phyloP scores from a whole-genome alignment of 495 filamentous ascomycete species.

The Pyronema omphalodes region DNA sequence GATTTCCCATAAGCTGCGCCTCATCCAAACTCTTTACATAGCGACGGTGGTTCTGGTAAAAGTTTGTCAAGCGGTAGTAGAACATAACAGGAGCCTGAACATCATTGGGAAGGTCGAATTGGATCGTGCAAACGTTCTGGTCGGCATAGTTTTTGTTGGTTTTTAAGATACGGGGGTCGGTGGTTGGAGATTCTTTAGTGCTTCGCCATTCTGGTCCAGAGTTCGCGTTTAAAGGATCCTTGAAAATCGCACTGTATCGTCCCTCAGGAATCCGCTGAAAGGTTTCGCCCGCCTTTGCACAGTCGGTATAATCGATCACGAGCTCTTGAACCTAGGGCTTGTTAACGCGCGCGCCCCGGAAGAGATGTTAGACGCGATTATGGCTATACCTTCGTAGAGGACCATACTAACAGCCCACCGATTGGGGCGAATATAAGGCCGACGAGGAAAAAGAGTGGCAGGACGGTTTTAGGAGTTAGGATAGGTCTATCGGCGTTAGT shows the following conservation, averaged over 20 bases:
- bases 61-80: constrained; percentile 92
- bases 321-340: constrained; percentile 54
- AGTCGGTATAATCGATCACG: constrained; percentile 74
- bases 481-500: constrained; percentile 43
- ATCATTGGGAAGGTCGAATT: constrained; percentile 59
- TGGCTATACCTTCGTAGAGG: no score
- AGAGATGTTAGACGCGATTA: no score
- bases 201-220: constrained; percentile 16
- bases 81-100: constrained; percentile 65
- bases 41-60: constrained; percentile 97
- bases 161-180: constrained; percentile 6
- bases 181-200: constrained; percentile 16
- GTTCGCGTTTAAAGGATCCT: constrained; percentile 26
- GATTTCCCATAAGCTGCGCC: constrained; percentile 61
- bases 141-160: constrained; percentile 5
- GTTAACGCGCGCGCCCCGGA: no score
- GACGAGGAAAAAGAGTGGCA: constrained; percentile 73
- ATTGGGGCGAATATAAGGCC: constrained; percentile 79
- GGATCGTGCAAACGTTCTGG: constrained; percentile 39
- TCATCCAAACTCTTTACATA: constrained; percentile 79
- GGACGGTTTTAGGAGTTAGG: constrained; percentile 77
- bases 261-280: constrained; percentile 32
- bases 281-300: constrained; percentile 30
- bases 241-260: constrained; percentile 49
- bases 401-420: constrained; percentile 56